Conservation (phyloP, 768 basidiomycete genomes). For the Stropharia rugosoannulata region DNA sequence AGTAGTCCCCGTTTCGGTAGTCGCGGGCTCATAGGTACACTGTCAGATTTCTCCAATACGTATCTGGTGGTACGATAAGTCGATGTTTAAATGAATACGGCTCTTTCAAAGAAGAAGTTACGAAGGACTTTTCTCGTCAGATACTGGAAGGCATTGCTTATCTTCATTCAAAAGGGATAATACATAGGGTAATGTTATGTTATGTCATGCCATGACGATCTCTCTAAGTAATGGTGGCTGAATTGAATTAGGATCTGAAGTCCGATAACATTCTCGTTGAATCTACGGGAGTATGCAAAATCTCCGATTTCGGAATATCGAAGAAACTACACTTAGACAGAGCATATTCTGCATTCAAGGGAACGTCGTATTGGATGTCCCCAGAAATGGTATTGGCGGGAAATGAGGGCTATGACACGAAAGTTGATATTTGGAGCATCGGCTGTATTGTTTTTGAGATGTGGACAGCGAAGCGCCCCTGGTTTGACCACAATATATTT, state of each 20-base stretch:
- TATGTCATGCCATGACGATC: too few species aligned
- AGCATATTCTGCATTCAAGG: slow-evolving; percentile 78
- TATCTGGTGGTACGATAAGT: slow-evolving; percentile 91
- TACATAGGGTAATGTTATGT: slow-evolving; percentile 65
- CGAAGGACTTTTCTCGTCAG: slow-evolving; percentile 83
- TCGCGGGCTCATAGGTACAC: not conserved
- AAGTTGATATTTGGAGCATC: slow-evolving; percentile 95
- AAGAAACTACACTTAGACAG: slow-evolving; percentile 71
- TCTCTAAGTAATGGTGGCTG: not conserved
- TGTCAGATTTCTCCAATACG: slow-evolving; percentile 88
- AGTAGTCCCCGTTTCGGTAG: slow-evolving; percentile 21
- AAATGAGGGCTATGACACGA: slow-evolving; percentile 82
- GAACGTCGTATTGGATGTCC: slow-evolving; percentile 96
- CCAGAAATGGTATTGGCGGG: slow-evolving; percentile 77
- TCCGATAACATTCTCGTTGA: slow-evolving; percentile 95
- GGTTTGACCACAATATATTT: slow-evolving; percentile 64
- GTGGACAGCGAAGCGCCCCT: slow-evolving; percentile 91
- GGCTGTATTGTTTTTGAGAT: slow-evolving; percentile 95
- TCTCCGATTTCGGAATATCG: slow-evolving; percentile 96
- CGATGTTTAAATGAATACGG: slow-evolving; percentile 77
- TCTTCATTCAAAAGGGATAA: slow-evolving; percentile 79
- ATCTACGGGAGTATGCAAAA: slow-evolving; percentile 83
- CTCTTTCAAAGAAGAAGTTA: slow-evolving; percentile 79
- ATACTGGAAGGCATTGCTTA: slow-evolving; percentile 87
- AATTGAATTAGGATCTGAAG: slow-evolving; percentile 70